A percentile compares a stretch with the other conserved stretches of the same genome.
Evolutionary conservation across 768 basidiomycete species (phyloP).

Genomic region (Strobilomyces echinocephalus): DNA sequence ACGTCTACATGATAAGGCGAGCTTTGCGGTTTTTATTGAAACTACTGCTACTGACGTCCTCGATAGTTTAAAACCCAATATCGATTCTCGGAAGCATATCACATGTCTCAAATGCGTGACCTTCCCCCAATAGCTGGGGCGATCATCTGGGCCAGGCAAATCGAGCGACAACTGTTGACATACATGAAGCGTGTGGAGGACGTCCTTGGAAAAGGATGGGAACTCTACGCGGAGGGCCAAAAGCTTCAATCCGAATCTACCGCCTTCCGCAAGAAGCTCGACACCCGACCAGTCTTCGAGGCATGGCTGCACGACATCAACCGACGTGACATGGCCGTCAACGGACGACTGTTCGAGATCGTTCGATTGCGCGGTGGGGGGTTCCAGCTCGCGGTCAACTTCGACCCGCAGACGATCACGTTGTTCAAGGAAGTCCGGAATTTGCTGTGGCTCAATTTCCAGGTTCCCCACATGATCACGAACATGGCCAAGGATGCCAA

Average conservation of each 20-base stretch:
- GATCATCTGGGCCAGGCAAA: constrained; percentile 99
- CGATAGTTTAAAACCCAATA: constrained; percentile 91
- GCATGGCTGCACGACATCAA: constrained; percentile 97
- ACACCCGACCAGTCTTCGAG: constrained; percentile 89
- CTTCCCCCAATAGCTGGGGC: constrained; percentile 97
- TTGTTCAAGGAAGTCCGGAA: constrained; percentile 98
- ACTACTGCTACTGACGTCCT: neutral
- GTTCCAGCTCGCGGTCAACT: constrained; percentile 91
- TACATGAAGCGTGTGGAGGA: constrained; percentile 99
- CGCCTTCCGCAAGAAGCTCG: constrained; percentile 93
- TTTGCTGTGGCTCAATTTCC: constrained; percentile 91
- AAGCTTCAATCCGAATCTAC: constrained; percentile 88
- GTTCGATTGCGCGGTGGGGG: constrained; percentile 66
- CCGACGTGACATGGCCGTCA: constrained; percentile 85
- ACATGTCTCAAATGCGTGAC: constrained; percentile 99
- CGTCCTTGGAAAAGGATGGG: constrained; percentile 97
- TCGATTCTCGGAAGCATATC: constrained; percentile 90
- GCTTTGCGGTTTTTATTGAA: neutral
- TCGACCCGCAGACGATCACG: constrained; percentile 97
- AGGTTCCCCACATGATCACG: constrained; percentile 89
- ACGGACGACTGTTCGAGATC: constrained; percentile 91
- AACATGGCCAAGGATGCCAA: constrained; percentile 99
- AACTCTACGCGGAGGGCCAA: constrained; percentile 98
- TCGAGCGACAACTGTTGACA: constrained; percentile 89
- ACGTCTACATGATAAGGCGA: constrained; percentile 84